These are phyloP conservation scores for Lanzia echinophila DNA, from an alignment of 2,329 filamentous ascomycete genomes.

Conservation along the genomic window DNA sequence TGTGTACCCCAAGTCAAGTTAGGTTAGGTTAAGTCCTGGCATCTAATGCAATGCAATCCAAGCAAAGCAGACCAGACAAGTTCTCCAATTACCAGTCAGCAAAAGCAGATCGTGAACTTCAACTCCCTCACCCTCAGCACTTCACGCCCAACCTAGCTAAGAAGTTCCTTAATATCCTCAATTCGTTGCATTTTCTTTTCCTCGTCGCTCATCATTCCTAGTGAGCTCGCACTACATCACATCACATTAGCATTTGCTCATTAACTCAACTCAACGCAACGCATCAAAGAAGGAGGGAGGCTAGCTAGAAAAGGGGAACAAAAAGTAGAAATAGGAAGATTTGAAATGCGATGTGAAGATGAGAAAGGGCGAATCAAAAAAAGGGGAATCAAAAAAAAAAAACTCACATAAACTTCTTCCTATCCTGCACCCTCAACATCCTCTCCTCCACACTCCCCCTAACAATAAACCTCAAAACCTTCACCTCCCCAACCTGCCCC, in stretches of 20 bases:
- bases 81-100: too few species aligned
- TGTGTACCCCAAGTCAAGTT: too few species aligned
- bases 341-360: background rate
- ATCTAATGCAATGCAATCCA: too few species aligned
- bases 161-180: conserved; percentile 87
- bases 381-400: background rate
- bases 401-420: conserved; percentile 91
- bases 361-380: background rate
- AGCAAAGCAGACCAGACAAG: too few species aligned
- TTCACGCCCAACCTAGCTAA: too few species aligned
- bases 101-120: too few species aligned
- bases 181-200: conserved; percentile 86
- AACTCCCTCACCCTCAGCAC: too few species aligned
- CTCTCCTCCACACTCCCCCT: conserved; percentile 88
- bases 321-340: conserved; percentile 26
- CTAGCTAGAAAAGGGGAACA: background rate
- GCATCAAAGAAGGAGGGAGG: background rate
- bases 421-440: conserved; percentile 88
- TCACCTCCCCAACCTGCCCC: conserved; percentile 83
- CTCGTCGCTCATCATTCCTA: conserved; percentile 92
- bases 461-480: conserved; percentile 82
- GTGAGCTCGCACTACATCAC: conserved; percentile 67
- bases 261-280: background rate
- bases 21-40: too few species aligned
- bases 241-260: background rate